Evolutionary conservation across 1,284 basidiomycete genomes (phyloP).

Genomic region (Tilletia horrida): DNA sequence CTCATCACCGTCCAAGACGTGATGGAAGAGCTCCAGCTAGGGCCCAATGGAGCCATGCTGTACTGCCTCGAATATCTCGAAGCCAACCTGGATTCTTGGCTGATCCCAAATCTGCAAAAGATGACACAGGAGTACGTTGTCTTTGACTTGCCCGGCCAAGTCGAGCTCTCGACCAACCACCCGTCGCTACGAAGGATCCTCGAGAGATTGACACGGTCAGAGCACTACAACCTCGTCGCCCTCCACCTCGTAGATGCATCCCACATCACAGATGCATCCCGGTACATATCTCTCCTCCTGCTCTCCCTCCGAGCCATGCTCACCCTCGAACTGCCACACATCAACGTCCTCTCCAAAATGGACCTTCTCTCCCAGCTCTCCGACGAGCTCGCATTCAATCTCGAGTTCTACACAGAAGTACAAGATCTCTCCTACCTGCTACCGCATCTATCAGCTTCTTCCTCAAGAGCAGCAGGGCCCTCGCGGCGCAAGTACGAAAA

Average conservation of each 20-base stretch:
- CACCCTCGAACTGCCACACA: slow-evolving; percentile 92
- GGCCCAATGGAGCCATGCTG: slow-evolving; percentile 94
- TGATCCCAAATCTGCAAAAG: slow-evolving; percentile 64
- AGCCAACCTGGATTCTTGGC: slow-evolving; percentile 83
- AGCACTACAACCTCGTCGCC: slow-evolving; percentile 68
- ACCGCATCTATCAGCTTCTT: slow-evolving; percentile 65
- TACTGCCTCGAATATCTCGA: slow-evolving; percentile 98
- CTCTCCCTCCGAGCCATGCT: slow-evolving; percentile 93
- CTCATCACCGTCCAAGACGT: slow-evolving; percentile 84
- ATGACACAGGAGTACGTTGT: slow-evolving; percentile 66
- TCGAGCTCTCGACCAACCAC: slow-evolving; percentile 95
- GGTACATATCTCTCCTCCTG: slow-evolving; percentile 88
- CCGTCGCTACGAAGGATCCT: slow-evolving; percentile 63
- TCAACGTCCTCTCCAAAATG: slow-evolving; percentile 95
- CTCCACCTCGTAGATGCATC: slow-evolving; percentile 95
- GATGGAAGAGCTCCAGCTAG: slow-evolving; percentile 79
- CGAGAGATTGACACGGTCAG: slow-evolving; percentile 70
- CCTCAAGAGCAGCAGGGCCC: slow-evolving; percentile 43
- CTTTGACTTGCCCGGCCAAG: slow-evolving; percentile 95
- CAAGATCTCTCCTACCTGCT: slow-evolving; percentile 89
- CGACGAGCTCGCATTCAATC: slow-evolving; percentile 70
- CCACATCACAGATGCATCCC: slow-evolving; percentile 90
- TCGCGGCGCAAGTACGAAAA: slow-evolving; percentile 60
- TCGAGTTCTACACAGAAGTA: slow-evolving; percentile 97
- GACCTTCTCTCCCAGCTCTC: slow-evolving; percentile 67